Conservation (phyloP, 1,284 basidiomycete species). For the Heterobasidion parviporum region DNA sequence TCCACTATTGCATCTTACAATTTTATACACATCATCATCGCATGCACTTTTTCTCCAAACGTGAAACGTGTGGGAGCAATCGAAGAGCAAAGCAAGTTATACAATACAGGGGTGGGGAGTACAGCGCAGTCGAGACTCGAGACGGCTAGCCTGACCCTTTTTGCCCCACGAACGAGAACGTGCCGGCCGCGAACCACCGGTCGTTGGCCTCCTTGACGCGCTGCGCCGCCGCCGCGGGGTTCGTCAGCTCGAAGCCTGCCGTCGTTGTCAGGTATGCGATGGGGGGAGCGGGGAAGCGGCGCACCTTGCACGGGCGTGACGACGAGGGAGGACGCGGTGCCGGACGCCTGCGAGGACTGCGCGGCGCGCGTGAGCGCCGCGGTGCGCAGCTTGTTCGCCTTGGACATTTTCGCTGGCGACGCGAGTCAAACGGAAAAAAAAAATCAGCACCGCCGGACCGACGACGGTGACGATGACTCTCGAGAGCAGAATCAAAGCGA, state of each 20-base stretch:
- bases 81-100: background rate
- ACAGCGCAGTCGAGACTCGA: too few relatives aligned
- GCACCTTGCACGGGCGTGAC: conserved; percentile 95
- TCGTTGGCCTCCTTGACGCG: conserved; percentile 90
- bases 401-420: conserved; percentile 79
- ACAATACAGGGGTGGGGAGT: too few relatives aligned
- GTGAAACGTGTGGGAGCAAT: background rate
- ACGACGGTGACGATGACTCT: background rate
- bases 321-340: conserved; percentile 85
- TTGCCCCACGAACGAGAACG: conserved; percentile 72
- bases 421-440: background rate
- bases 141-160: conserved; percentile 41
- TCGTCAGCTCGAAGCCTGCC: conserved; percentile 82
- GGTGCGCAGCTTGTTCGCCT: conserved; percentile 88
- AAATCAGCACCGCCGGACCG: background rate
- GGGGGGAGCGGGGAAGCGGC: conserved; percentile 12
- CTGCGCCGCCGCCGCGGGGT: conserved; percentile 71
- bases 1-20: background rate
- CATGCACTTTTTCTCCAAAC: background rate
- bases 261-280: background rate
- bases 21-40: background rate
- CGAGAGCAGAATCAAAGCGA: background rate
- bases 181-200: conserved; percentile 84
- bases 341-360: conserved; percentile 56
- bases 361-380: conserved; percentile 73